Evolutionary conservation across 805 yeast genomes (phyloP).

Genomic region (Saccharomycopsis fodiens): DNA sequence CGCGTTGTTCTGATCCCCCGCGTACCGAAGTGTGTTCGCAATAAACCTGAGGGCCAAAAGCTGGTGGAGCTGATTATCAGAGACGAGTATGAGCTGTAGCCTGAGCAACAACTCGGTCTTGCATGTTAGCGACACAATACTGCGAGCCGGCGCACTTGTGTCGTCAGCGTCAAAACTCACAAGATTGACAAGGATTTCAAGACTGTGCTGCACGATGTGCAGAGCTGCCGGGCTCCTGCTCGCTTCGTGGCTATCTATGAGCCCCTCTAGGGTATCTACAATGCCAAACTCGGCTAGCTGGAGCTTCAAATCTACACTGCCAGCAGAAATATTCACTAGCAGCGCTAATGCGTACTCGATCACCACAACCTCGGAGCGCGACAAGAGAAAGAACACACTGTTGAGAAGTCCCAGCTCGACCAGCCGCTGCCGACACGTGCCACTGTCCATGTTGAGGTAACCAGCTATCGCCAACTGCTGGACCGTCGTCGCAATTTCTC

Average conservation of each 20-base stretch:
- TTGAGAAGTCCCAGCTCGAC: slow-evolving; percentile 1
- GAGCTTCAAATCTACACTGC: background rate
- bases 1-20: background rate
- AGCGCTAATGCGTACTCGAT: slow-evolving; percentile 5
- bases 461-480: background rate
- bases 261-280: background rate
- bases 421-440: background rate
- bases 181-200: slow-evolving; percentile 2
- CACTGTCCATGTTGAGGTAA: background rate
- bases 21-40: background rate
- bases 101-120: background rate
- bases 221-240: background rate
- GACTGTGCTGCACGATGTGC: background rate
- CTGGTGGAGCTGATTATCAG: background rate
- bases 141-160: background rate
- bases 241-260: background rate
- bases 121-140: background rate
- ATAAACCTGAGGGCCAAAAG: background rate
- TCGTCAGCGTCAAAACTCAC: background rate
- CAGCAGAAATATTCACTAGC: slow-evolving; percentile 2
- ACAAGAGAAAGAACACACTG: background rate
- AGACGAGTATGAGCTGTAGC: background rate
- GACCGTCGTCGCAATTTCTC: background rate
- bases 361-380: background rate
- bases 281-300: slow-evolving; percentile 4